Evolutionary conservation across 2,329 filamentous ascomycete genomes (phyloP).

Genomic region (Aspergillus texensis): DNA sequence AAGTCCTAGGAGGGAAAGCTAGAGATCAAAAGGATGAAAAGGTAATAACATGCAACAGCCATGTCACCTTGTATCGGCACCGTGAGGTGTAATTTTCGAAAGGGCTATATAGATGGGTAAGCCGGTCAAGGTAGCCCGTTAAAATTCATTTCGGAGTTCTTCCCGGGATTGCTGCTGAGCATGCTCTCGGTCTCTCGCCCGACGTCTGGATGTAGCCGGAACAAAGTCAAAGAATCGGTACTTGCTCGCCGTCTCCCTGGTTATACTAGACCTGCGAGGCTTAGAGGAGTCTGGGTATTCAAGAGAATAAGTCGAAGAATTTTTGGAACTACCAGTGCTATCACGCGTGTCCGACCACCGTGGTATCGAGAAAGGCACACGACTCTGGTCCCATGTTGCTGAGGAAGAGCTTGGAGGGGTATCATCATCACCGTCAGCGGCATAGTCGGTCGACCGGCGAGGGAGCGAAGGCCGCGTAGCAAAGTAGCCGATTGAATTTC

Average conservation of each 20-base stretch:
- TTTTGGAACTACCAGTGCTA: slow-evolving; percentile 49
- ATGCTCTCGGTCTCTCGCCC: slow-evolving; percentile 44
- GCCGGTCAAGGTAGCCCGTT: slow-evolving; percentile 12
- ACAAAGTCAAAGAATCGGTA: slow-evolving; percentile 50
- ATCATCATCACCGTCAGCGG: slow-evolving; percentile 44
- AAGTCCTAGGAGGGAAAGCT: not conserved
- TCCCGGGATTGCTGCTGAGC: slow-evolving; percentile 37
- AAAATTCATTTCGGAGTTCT: slow-evolving; percentile 36
- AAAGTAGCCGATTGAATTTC: slow-evolving; percentile 48
- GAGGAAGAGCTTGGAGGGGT: slow-evolving; percentile 49
- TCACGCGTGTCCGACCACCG: slow-evolving; percentile 45
- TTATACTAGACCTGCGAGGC: slow-evolving; percentile 41
- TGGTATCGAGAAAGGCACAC: slow-evolving; percentile 44
- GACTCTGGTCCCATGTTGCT: slow-evolving; percentile 45
- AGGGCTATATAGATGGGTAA: not conserved
- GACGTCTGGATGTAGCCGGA: slow-evolving; percentile 44
- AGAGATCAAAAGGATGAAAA: not conserved
- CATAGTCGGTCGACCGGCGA: slow-evolving; percentile 43
- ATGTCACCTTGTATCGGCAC: not conserved
- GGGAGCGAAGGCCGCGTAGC: slow-evolving; percentile 39
- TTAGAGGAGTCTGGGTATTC: slow-evolving; percentile 43
- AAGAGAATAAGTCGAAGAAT: slow-evolving; percentile 50
- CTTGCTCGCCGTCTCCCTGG: slow-evolving; percentile 43
- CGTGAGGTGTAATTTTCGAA: not conserved
- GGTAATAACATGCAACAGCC: slow-evolving; percentile 31